Percentiles rank a stretch among this genome's conserved stretches.
Evolutionary conservation across 2,329 filamentous ascomycete genomes (phyloP).

Genomic region (Alternaria infectoria): DNA sequence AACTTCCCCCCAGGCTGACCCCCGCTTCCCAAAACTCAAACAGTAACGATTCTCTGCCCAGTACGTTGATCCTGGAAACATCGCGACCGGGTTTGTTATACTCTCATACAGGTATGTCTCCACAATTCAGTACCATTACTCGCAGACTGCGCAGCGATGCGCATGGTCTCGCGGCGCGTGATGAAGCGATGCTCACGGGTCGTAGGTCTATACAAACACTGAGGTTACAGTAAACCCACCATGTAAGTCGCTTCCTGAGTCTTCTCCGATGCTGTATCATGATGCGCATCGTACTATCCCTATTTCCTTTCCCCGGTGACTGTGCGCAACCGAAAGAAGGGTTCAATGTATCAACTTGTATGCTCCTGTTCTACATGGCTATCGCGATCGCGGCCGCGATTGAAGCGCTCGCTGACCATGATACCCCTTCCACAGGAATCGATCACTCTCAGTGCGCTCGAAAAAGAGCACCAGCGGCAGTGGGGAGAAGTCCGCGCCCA

Average conservation of each 20-base stretch:
- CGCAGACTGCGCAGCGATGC: slow-evolving; percentile 9
- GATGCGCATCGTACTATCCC: background rate
- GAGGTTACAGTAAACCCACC: slow-evolving; percentile 9
- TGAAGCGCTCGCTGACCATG: slow-evolving; percentile 31
- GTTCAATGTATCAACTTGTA: background rate
- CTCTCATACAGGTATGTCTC: slow-evolving; percentile 15
- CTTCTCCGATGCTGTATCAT: slow-evolving; percentile 10
- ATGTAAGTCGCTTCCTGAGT: slow-evolving; percentile 42
- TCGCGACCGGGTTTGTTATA: background rate
- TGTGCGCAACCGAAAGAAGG: no score
- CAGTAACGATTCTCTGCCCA: slow-evolving; percentile 22
- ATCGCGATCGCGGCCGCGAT: background rate
- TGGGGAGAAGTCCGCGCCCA: slow-evolving; percentile 52
- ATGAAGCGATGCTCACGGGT: slow-evolving; percentile 26
- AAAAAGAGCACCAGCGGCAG: slow-evolving; percentile 57
- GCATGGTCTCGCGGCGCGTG: slow-evolving; percentile 13
- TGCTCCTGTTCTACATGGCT: background rate
- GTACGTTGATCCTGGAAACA: slow-evolving; percentile 9
- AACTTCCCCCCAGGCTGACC: slow-evolving; percentile 20
- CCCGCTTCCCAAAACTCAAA: slow-evolving; percentile 22
- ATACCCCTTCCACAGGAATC: slow-evolving; percentile 63
- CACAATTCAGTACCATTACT: background rate
- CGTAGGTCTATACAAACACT: slow-evolving; percentile 25
- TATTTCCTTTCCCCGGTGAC: no score
- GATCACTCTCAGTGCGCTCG: slow-evolving; percentile 75